Base-by-base conservation (phyloP, 148 eudicot species). In the Linanthus parryae region DNA sequence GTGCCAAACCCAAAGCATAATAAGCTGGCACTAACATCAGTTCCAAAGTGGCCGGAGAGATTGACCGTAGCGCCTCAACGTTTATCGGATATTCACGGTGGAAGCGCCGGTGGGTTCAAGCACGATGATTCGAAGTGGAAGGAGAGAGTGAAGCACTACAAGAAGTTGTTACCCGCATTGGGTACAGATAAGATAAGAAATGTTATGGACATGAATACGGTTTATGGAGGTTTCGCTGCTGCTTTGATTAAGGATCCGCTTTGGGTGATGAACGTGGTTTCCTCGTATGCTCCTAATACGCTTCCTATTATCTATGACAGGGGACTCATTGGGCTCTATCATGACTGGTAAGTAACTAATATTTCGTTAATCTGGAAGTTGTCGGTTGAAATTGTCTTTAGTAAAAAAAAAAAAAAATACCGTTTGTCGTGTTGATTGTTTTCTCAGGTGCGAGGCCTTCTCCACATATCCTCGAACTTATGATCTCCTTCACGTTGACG, bases 261-360 rank as follows among this genome's bases (percentile, higher is more conserved):
- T 41, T 88, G 96, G 96, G 94, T 88, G 17, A 81, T 88, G 96
- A 88, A 88, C 50, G 96, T 81, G 19, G 96, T 88, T 28, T 84
- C 96, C 8, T 76, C 94, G 0, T 81, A 79, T 58, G 73, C 80
- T 46, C 38, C 76, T 3, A 84, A 88, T 51, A 69, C 94, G 4
- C 72, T 88, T 62, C 71, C 94, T 0, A 82, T 84, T 40, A 79
- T 88, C 25, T 88, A 71, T 37, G 96, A 88, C 49, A 72, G 96
- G 31, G 96, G 96, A 6, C 88, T 88, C 57, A 81, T 88, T 12
- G 96, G 96, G 57, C 54, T 73, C 44, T 78, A 76, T 50, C 96
- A 88, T 61, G 94, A 88, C 66, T 88, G 96, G 96, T 88, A 79
- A 77, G 55, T 51, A 18, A 10, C n/a, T n/a, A n/a, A n/a, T n/a